Conservation (phyloP, 139 green algal species). For the Ettlia oleoabundans region DNA sequence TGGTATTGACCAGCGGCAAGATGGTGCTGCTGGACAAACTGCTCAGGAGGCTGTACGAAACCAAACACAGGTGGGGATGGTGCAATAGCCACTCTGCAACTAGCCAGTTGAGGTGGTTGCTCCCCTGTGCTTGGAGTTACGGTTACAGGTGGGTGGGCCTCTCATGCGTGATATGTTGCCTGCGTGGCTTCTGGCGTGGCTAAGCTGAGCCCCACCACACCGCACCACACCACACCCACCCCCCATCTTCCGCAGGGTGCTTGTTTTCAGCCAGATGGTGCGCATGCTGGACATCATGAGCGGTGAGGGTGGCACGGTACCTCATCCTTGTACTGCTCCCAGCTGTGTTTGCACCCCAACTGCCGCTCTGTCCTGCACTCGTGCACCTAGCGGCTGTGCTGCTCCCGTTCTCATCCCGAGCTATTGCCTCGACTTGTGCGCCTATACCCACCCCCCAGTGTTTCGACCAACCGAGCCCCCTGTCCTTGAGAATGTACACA, state of each 20-base stretch:
- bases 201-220: no score
- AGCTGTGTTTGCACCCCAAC: conserved; percentile 90
- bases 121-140: background rate
- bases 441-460: no score
- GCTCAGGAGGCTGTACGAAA: conserved; percentile 82
- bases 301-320: conserved; percentile 71
- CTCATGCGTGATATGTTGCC: background rate
- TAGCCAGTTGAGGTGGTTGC: background rate
- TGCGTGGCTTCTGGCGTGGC: background rate
- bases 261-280: conserved; percentile 94
- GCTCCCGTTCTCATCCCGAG: no score
- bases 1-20: conserved; percentile 82
- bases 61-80: conserved; percentile 67
- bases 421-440: no score
- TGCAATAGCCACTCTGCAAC: no score
- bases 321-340: conserved; percentile 94
- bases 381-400: background rate
- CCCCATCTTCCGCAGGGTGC: conserved; percentile 62
- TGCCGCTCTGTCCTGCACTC: conserved; percentile 17
- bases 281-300: conserved; percentile 93
- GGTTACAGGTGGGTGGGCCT: background rate
- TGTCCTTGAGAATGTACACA: no score
- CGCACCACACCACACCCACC: no score
- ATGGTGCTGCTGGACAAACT: conserved; percentile 97
- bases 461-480: no score